Evolutionary conservation across 208 protist genomes (phyloP).

Genomic region (Leishmania gerbilli): DNA sequence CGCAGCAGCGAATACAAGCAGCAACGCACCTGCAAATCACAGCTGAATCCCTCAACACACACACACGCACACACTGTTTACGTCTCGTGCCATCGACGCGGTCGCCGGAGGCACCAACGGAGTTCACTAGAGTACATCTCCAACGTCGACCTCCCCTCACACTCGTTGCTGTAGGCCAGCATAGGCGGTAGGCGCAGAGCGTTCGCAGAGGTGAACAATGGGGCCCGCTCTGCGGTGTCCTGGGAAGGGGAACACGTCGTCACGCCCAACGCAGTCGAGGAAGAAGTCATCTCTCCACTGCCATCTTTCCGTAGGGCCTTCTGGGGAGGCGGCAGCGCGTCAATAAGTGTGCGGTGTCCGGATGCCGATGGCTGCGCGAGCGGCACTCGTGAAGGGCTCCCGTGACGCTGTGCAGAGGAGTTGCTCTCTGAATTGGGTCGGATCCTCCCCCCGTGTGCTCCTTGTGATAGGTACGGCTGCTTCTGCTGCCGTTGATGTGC

Average conservation of each 20-base stretch:
- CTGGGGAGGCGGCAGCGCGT: neutral
- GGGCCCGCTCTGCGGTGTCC: neutral
- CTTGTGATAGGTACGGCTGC: neutral
- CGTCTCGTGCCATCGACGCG: neutral
- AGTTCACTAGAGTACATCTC: constrained; percentile 28
- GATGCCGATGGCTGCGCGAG: neutral
- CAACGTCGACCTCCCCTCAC: constrained; percentile 8
- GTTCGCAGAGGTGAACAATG: neutral
- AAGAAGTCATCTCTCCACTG: neutral
- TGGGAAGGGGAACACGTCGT: neutral
- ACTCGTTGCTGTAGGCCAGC: constrained; percentile 19
- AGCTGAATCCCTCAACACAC: neutral
- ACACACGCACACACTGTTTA: neutral
- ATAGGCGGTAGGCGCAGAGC: constrained; percentile 2
- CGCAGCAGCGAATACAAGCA: neutral
- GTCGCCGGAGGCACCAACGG: constrained; percentile 16
- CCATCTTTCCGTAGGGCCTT: neutral
- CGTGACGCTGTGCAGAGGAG: neutral
- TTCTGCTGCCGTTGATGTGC: neutral
- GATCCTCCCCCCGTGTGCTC: neutral
- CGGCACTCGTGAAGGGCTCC: neutral
- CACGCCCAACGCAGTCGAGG: neutral
- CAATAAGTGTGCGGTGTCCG: neutral
- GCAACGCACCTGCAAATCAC: neutral
- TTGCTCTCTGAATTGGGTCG: too few species aligned